phyloP scores from a whole-genome alignment of 305 asterid genomes.

The Fraxinus nigra region DNA sequence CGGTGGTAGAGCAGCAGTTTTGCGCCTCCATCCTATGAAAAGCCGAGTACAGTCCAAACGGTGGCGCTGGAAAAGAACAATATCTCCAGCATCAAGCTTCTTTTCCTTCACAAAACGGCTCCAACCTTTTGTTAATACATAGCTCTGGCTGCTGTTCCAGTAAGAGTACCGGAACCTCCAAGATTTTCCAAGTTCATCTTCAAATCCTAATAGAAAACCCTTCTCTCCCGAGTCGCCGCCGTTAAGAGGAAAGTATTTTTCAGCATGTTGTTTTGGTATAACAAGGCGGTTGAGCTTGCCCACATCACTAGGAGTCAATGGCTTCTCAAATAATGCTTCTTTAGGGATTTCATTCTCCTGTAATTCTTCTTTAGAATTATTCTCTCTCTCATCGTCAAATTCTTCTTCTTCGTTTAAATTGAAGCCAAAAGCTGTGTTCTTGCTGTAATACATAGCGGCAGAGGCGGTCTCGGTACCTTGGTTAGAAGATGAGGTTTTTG shows the following conservation, averaged over 20 bases:
- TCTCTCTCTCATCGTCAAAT: neutral
- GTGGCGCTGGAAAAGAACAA: conserved; percentile 46
- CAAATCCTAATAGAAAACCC: conserved; percentile 10
- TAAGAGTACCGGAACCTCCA: conserved; percentile 23
- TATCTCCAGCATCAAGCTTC: conserved; percentile 47
- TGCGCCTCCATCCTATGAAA: conserved; percentile 57
- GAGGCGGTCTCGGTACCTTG: neutral
- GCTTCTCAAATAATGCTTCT: conserved; percentile 27
- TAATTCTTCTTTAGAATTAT: neutral
- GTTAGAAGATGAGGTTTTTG: conserved; percentile 24
- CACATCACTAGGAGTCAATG: conserved; percentile 23
- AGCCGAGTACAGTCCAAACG: conserved; percentile 35
- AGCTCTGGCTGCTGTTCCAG: conserved; percentile 25
- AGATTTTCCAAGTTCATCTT: conserved; percentile 40
- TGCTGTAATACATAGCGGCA: neutral
- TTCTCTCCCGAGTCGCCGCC: neutral
- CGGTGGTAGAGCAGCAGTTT: conserved; percentile 9
- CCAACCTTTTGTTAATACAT: conserved; percentile 23
- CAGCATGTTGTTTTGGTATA: conserved; percentile 20
- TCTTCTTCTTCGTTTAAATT: conserved; percentile 1
- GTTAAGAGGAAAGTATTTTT: conserved; percentile 15
- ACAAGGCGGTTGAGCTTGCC: conserved; percentile 24
- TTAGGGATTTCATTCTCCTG: conserved; percentile 24
- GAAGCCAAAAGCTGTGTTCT: neutral
- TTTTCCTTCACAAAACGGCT: conserved; percentile 21